A percentile compares a stretch with the other conserved stretches of the same genome.
These are phyloP conservation scores for Boletus nobilissimus DNA, from an alignment of 1,284 basidiomycete genomes.

Conservation along the genomic window DNA sequence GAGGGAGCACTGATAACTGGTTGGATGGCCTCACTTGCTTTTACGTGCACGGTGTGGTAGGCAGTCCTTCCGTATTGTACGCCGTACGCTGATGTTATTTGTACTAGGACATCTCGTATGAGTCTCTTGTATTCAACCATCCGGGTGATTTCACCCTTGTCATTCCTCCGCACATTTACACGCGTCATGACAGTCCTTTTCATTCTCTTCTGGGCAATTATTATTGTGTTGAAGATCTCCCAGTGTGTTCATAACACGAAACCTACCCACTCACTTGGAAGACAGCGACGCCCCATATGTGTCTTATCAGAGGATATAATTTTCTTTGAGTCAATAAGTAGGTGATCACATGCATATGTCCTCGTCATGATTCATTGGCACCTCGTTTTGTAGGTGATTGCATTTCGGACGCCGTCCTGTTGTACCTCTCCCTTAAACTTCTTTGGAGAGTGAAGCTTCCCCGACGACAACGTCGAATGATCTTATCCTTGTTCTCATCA, in stretches of 20 bases:
- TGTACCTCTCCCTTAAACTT: slow-evolving; percentile 24
- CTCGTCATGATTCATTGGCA: too few species aligned
- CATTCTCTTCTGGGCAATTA: slow-evolving; percentile 17
- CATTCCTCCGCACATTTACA: slow-evolving; percentile 1
- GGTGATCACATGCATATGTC: too few species aligned
- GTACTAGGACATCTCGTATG: slow-evolving; percentile 31
- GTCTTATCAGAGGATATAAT: too few species aligned
- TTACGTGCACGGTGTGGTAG: slow-evolving; percentile 24
- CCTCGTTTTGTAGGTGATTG: slow-evolving; percentile 12
- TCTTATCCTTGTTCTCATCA: slow-evolving; percentile 27
- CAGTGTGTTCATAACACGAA: too few species aligned
- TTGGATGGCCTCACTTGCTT: background rate
- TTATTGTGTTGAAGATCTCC: background rate
- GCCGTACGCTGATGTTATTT: background rate
- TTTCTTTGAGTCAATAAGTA: too few species aligned
- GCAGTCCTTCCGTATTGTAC: background rate
- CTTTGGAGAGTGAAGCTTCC: slow-evolving; percentile 31
- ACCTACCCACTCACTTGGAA: too few species aligned
- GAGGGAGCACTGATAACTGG: too few species aligned
- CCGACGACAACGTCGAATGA: slow-evolving; percentile 25
- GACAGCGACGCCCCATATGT: too few species aligned
- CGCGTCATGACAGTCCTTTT: slow-evolving; percentile 1
- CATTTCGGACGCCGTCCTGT: background rate
- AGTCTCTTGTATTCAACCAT: slow-evolving; percentile 30
- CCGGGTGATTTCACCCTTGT: slow-evolving; percentile 2